phyloP scores from a whole-genome alignment of 2,329 filamentous ascomycete species.

The Aschersonia sp. region DNA sequence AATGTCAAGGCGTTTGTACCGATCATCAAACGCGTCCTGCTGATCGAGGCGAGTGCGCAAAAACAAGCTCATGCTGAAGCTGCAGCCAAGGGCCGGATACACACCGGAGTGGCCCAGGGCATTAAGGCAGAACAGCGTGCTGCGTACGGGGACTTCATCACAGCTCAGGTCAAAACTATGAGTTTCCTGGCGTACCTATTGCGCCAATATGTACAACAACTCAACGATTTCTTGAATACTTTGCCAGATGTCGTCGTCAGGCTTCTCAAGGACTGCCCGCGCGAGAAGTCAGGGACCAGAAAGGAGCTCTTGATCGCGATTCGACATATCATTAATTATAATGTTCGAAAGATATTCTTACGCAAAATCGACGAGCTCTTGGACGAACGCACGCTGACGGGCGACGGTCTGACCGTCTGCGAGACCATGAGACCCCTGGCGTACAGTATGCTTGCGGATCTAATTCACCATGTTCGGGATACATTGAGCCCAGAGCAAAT shows the following conservation, averaged over 20 bases:
- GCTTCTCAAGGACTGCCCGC: conserved; percentile 80
- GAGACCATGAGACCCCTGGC: conserved; percentile 91
- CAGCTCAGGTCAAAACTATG: conserved; percentile 98
- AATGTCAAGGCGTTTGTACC: conserved; percentile 91
- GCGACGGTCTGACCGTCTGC: conserved; percentile 90
- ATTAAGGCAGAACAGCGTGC: conserved; percentile 67
- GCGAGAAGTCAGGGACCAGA: conserved; percentile 82
- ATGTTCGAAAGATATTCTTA: conserved; percentile 89
- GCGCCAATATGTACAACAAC: conserved; percentile 70
- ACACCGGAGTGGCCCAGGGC: conserved; percentile 82
- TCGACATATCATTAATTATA: conserved; percentile 97
- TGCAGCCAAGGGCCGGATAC: conserved; percentile 61
- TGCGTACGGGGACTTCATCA: conserved; percentile 95
- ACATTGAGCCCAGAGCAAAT: conserved; percentile 83
- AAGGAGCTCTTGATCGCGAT: conserved; percentile 96
- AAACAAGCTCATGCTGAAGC: conserved; percentile 83
- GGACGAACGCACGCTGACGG: conserved; percentile 86
- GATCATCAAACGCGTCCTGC: conserved; percentile 77
- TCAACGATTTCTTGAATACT: conserved; percentile 74
- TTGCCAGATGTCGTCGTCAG: conserved; percentile 84
- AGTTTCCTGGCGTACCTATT: conserved; percentile 92
- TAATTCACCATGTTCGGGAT: conserved; percentile 94
- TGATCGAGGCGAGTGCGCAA: conserved; percentile 84
- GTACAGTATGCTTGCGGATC: conserved; percentile 95
- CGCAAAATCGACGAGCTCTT: conserved; percentile 89